These are phyloP conservation scores for Sphaerostilbella broomeana DNA, from an alignment of 2,329 filamentous ascomycete genomes.

Conservation along the genomic window DNA sequence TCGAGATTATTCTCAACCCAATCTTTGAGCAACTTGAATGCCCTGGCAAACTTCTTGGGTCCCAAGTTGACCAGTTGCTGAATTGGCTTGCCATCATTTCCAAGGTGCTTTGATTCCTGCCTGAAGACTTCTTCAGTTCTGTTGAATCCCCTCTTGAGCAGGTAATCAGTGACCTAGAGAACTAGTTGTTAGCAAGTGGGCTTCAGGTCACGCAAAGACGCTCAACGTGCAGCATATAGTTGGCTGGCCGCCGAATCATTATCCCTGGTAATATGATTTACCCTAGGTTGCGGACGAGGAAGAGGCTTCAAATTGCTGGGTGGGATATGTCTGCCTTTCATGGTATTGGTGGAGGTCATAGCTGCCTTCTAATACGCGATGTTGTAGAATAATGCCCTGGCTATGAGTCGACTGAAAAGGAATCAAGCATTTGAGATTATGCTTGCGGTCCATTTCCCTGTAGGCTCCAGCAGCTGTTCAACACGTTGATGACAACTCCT, in stretches of 20 bases:
- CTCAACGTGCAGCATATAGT: too few relatives aligned
- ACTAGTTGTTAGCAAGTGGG: constrained; percentile 13
- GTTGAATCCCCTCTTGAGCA: constrained; percentile 91
- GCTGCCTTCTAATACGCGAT: background rate
- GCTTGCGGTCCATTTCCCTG: too few relatives aligned
- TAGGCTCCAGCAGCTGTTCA: too few relatives aligned
- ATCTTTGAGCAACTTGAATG: constrained; percentile 64
- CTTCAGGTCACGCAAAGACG: too few relatives aligned
- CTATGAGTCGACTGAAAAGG: too few relatives aligned
- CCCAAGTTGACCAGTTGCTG: constrained; percentile 62
- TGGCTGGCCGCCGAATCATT: too few relatives aligned
- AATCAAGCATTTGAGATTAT: too few relatives aligned
- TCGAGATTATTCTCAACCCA: constrained; percentile 93
- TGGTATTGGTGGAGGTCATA: background rate
- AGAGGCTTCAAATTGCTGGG: background rate
- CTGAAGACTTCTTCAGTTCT: constrained; percentile 88
- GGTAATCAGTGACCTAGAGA: constrained; percentile 77
- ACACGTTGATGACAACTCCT: too few relatives aligned
- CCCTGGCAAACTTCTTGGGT: constrained; percentile 69
- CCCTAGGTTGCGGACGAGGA: too few relatives aligned
- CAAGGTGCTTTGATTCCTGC: constrained; percentile 79
- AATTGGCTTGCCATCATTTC: constrained; percentile 72
- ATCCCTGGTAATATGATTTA: too few relatives aligned
- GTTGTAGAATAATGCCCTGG: background rate
- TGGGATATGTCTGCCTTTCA: background rate